Conservation (phyloP, 2,329 filamentous ascomycete species). For the Remersonia thermophila region DNA sequence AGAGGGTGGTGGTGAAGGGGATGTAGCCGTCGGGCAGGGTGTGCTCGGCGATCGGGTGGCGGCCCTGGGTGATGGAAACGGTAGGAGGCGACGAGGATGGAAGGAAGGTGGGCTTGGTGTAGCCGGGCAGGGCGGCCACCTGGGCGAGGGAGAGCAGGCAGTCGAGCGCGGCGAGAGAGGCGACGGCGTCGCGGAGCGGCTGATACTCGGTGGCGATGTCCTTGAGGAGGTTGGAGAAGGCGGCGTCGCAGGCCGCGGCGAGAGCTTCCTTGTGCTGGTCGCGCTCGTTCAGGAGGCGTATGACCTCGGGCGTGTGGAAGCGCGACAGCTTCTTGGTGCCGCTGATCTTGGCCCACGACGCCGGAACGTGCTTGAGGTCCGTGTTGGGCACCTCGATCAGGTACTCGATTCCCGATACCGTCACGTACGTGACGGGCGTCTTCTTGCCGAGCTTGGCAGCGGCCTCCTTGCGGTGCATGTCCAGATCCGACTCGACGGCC, state of each 20-base stretch:
- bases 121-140: slow-evolving; percentile 76
- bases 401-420: slow-evolving; percentile 84
- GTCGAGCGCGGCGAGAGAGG: slow-evolving; percentile 76
- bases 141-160: slow-evolving; percentile 77
- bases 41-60: slow-evolving; percentile 94
- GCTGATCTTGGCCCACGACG: slow-evolving; percentile 88
- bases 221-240: slow-evolving; percentile 59
- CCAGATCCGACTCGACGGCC: slow-evolving; percentile 80
- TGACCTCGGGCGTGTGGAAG: slow-evolving; percentile 87
- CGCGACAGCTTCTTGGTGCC: slow-evolving; percentile 86
- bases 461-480: slow-evolving; percentile 60
- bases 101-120: slow-evolving; percentile 61
- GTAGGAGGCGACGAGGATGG: slow-evolving; percentile 50
- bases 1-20: slow-evolving; percentile 70
- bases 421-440: slow-evolving; percentile 61
- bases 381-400: slow-evolving; percentile 82
- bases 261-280: slow-evolving; percentile 93
- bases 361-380: slow-evolving; percentile 75
- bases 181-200: slow-evolving; percentile 74
- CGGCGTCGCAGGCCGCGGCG: slow-evolving; percentile 77
- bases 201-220: slow-evolving; percentile 79
- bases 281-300: slow-evolving; percentile 69
- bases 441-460: slow-evolving; percentile 61
- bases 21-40: slow-evolving; percentile 78
- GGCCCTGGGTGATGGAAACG: slow-evolving; percentile 60